Conservation (phyloP, 306 rosid species). For the Malus sieversii region DNA sequence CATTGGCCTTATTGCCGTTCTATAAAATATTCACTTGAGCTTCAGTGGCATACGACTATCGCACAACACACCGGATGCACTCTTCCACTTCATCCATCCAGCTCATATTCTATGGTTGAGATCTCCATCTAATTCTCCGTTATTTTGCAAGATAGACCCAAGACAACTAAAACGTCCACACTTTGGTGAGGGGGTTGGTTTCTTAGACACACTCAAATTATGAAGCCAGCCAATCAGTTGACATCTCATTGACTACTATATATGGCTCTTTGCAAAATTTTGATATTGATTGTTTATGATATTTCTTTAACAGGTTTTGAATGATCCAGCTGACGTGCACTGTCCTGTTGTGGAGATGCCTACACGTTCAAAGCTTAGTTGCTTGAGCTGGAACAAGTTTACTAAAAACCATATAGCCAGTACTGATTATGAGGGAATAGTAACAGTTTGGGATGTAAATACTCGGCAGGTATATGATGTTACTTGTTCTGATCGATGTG, state of each 20-base stretch:
- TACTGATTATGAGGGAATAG: conserved; percentile 96
- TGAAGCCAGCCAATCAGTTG: not conserved
- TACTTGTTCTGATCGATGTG: not conserved
- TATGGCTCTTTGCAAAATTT: not conserved
- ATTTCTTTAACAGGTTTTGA: conserved; percentile 63
- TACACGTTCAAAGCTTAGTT: conserved; percentile 93
- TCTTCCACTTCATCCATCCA: no score
- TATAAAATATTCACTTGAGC: no score
- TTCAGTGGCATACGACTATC: no score
- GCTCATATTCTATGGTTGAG: no score
- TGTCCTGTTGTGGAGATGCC: conserved; percentile 95
- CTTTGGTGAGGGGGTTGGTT: no score
- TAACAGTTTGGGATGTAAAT: conserved; percentile 92
- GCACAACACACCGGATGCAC: no score
- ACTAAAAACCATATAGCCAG: conserved; percentile 92
- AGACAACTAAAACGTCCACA: no score
- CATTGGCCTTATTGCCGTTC: no score
- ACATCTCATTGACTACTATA: not conserved
- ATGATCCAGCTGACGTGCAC: conserved; percentile 79
- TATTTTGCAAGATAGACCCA: no score
- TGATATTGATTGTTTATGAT: conserved; percentile 9
- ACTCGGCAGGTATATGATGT: conserved; percentile 64
- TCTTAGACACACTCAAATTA: no score
- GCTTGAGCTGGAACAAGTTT: conserved; percentile 96
- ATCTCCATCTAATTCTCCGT: no score